Evolutionary conservation across 2,329 filamentous ascomycete species (phyloP), one percentile per base, ranked within the genome.

Genomic region (Apiospora hydei): DNA sequence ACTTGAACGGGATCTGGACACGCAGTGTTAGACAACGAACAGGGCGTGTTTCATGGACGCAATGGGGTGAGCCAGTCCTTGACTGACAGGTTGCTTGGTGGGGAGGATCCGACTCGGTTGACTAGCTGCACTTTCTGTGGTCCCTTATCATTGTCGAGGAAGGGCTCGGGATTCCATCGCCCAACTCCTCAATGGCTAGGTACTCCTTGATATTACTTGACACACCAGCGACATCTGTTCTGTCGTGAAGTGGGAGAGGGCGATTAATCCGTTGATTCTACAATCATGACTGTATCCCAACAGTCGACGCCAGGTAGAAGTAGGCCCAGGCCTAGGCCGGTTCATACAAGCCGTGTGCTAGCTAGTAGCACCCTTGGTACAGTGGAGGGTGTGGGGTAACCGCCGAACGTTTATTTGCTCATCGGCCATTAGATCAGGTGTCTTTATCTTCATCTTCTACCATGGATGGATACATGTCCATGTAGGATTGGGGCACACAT

Each of bases 61-160:
- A 30, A 30, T 3, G 26, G 26, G 26, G 53, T 34, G 53, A 38
- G 53, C 53, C 53, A 61, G 53, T 61, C 53, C 34, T 61, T 34
- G 53, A 61, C 53, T 61, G 53, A 38, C 53, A 61, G 53, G 14
- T 53, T 53, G 51, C 51, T 30, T 53, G 14, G 51, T 57, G 26
- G 51, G 51, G 51, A 24, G 16, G 51, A n/a, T 30, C 26, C 51
- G 26, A 57, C 24, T 49, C 46, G 18, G 18, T n/a, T n/a, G 46
- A 10, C 46, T n/a, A 49, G 46, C 46, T 49, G 46, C 46, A n/a
- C 30, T 14, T 57, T 30, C 24, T 57, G 24, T 57, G 26, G 51
- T 34, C 51, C 26, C 51, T 57, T 30, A 57, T 57, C 51, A 34
- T 24, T 13, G 47, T 51, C 7, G n/a, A 51, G n/a, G 47, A 24